phyloP scores from a whole-genome alignment of 1,284 basidiomycete genomes.

The Leccinum huronense region DNA sequence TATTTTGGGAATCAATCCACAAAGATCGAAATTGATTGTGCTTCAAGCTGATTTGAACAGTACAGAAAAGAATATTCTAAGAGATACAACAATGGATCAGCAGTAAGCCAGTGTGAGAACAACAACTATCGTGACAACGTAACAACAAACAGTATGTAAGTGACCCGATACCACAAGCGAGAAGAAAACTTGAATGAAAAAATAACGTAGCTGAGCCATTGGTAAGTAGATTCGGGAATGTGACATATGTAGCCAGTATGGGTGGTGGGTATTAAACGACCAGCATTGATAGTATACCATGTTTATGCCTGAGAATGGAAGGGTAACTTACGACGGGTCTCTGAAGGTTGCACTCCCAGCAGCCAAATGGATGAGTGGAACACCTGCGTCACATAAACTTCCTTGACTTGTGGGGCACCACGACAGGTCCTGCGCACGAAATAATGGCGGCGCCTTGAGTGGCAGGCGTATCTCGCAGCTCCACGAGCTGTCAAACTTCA shows the following conservation, averaged over 20 bases:
- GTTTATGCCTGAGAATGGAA: conserved; percentile 5
- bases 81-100: conserved; percentile 14
- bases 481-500: conserved; percentile 14
- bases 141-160: conserved; percentile 3
- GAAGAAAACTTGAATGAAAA: background rate
- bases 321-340: background rate
- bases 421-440: background rate
- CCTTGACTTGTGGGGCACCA: background rate
- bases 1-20: no score
- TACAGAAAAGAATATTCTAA: conserved; percentile 8
- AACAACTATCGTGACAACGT: conserved; percentile 9
- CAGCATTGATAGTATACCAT: conserved; percentile 26
- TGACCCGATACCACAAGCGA: conserved; percentile 7
- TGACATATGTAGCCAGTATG: conserved; percentile 14
- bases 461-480: conserved; percentile 1
- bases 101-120: conserved; percentile 8
- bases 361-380: conserved; percentile 5
- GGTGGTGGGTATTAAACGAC: conserved; percentile 34
- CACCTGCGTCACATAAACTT: background rate
- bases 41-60: background rate
- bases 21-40: background rate
- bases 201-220: conserved; percentile 12
- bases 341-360: background rate
- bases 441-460: background rate
- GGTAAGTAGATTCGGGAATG: conserved; percentile 21